Evolutionary conservation across 208 protist species (phyloP), one percentile per base, ranked within the genome.

Genomic region (Naegleria lovaniensis): DNA sequence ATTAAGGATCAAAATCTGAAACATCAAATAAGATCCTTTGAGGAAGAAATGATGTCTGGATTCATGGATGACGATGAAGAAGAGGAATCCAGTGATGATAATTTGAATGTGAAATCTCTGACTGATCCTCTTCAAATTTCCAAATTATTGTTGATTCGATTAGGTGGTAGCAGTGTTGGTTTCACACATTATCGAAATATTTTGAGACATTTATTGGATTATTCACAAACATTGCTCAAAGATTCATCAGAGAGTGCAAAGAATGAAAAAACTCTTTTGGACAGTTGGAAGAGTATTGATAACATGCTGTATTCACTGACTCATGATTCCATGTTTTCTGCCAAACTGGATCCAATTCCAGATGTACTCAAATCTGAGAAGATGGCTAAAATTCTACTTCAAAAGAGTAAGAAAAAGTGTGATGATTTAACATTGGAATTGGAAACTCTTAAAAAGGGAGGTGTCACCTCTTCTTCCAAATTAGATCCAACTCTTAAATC

Each of bases 11-110:
- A 88, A 88, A 38, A 38, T n/a, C n/a, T 88, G 5, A 88, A 40
- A 15, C 5, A 29, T 36, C 85, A 88, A 58, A 39, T 88, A 6
- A 25, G 33, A 38, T 13, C 25, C 6, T 88, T 40, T 39, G 85
- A 88, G 36, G 85, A 88, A 88, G 85, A 88, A 88, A 88, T 88
- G 85, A 58, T 48, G 43, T 38, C 19, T 38, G 41, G 41, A 22
- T 88, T 58, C 9, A 88, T 88, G 4, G 85, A 88, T 43, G 36
- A 43, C 5, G 79, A 39, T 85, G 79, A 85, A 25, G 79, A 85
- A 29, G 75, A 39, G 13, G 75, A 40, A 83, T 11, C 75, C 13
- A 39, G 9, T 29, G 29, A 5, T 5, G 19, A 16, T 13, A 16
- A 15, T 0, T 43, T 43, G 15, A 38, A 85, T 15, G 36, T 43